These are phyloP conservation scores for Boletus rex-veris DNA, from an alignment of 768 basidiomycete genomes.

Conservation along the genomic window DNA sequence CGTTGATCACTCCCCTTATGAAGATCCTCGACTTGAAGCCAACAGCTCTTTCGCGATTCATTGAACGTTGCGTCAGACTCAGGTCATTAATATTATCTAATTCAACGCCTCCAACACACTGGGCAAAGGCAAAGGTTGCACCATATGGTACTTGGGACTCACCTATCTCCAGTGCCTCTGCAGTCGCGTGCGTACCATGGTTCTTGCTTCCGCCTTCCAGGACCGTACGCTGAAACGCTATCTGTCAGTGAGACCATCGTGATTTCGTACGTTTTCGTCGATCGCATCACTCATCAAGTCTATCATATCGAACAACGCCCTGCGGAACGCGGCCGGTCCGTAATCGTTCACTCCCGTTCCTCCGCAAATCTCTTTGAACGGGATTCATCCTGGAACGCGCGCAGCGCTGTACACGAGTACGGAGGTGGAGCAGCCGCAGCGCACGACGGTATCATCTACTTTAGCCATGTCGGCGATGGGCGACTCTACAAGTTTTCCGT, in stretches of 20 bases:
- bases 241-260: background rate
- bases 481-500: background rate
- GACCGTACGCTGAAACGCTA: background rate
- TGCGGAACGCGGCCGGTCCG: background rate
- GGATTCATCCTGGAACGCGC: background rate
- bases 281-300: background rate
- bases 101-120: background rate
- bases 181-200: background rate
- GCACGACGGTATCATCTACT: background rate
- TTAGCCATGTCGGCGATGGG: background rate
- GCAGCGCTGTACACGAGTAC: background rate
- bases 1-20: no score
- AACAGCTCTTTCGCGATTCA: no score
- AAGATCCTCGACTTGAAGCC: no score
- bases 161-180: background rate
- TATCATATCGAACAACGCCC: constrained; percentile 1
- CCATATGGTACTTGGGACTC: constrained; percentile 1
- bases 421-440: background rate
- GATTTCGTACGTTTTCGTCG: background rate
- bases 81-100: background rate
- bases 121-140: background rate
- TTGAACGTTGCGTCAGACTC: no score
- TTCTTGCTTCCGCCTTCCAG: background rate
- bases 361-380: background rate
- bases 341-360: background rate